Evolutionary conservation across 2,329 filamentous ascomycete species (phyloP).

Genomic region (Trichoderma sp.): DNA sequence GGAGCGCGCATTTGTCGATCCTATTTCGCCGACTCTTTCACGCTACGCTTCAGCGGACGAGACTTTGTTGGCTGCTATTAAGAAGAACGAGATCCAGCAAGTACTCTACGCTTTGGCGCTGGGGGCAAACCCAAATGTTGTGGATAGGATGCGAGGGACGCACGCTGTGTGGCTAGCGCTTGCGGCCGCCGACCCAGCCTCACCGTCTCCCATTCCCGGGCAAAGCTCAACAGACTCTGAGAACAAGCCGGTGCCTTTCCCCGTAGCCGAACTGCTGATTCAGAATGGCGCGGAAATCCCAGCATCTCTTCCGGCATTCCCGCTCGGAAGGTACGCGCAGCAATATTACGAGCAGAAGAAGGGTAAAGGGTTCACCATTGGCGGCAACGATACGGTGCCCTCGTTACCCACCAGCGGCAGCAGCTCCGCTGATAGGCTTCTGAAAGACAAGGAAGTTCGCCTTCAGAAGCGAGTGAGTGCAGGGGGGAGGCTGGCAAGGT

Average conservation of each 20-base stretch:
- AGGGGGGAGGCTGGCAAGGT: constrained; percentile 67
- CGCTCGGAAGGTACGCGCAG: constrained; percentile 75
- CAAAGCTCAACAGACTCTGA: constrained; percentile 41
- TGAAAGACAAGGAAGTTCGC: constrained; percentile 63
- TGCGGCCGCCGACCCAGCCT: constrained; percentile 85
- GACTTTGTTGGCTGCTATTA: constrained; percentile 85
- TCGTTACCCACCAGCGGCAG: constrained; percentile 52
- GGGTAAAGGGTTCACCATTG: constrained; percentile 45
- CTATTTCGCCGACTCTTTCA: constrained; percentile 71
- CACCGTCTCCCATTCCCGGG: constrained; percentile 56
- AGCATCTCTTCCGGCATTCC: constrained; percentile 70
- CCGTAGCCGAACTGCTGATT: constrained; percentile 83
- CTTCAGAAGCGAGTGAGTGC: constrained; percentile 78
- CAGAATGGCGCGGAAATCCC: constrained; percentile 95
- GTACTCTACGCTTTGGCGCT: constrained; percentile 88
- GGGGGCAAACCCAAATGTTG: constrained; percentile 79
- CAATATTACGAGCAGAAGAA: constrained; percentile 80
- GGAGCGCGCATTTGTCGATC: constrained; percentile 76
- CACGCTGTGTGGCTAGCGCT: constrained; percentile 89
- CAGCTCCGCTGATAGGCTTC: constrained; percentile 47
- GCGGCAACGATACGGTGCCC: constrained; percentile 56
- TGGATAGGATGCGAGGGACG: constrained; percentile 82
- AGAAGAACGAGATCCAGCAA: constrained; percentile 92
- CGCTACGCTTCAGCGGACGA: constrained; percentile 80
- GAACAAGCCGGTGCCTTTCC: constrained; percentile 66